Base-by-base conservation (phyloP, 23 red algal species). In the Rhodosorus marinus region DNA sequence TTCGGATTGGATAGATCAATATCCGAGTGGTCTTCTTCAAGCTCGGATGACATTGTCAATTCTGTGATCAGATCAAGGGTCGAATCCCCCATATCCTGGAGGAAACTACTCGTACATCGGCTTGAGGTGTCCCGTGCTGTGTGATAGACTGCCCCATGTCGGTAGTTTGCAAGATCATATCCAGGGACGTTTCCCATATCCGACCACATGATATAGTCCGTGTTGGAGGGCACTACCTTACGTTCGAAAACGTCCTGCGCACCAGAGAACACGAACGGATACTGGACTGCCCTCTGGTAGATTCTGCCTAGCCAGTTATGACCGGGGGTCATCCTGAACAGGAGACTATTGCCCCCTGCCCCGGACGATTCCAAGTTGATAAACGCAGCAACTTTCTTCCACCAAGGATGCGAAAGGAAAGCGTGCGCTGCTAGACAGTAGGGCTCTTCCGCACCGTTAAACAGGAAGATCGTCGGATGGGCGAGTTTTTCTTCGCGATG, bases 361-460 rank as follows among this genome's bases (percentile, higher is more conserved):
- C 88, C 88, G 4, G 76, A 33, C 1, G 78, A 72, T 61, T 95
- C 88, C n/a, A 84, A 57, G 60, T 95, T 95, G 31, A 95, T 50
- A 52, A 84, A 59, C 8, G 67, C 57, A 15, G 59, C 62, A n/a
- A 67, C 60, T 22, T 49, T 46, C 5, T 29, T 32, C 6, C 59
- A 66, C 60, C 64, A 74, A 11, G 57, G 69, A 66, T 95, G 88
- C 31, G 6, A 69, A 0, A 95, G 49, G 35, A 84, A 95, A 43
- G 66, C 81, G 55, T 95, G 77, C 11, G 88, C 70, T 56, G 66
- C 88, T 36, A 53, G 55, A n/a, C 80, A 43, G 31, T 85, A 20
- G 6, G 73, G 26, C 72, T 95, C 88, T 55, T 95, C 88, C 6
- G 72, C 88, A 20, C 88, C 88, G 54, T 95, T 95, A 56, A 95